Conservation (phyloP, 2,329 filamentous ascomycete genomes). For the Alternaria infectoria region DNA sequence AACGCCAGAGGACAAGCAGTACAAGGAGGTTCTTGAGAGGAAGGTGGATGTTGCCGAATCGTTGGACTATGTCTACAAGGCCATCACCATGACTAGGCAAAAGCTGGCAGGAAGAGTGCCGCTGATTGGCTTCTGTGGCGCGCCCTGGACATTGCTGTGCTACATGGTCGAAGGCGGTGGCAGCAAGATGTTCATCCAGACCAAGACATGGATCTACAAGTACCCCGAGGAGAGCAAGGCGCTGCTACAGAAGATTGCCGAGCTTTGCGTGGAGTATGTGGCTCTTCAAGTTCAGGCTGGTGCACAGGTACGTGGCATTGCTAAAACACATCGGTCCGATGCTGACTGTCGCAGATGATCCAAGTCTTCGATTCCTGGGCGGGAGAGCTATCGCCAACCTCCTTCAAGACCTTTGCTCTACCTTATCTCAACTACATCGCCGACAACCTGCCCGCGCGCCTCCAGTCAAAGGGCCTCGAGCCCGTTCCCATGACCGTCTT, state of each 20-base stretch:
- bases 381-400: conserved; percentile 83
- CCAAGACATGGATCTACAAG: conserved; percentile 96
- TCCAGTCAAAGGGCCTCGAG: conserved; percentile 77
- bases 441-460: conserved; percentile 74
- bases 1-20: conserved; percentile 82
- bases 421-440: conserved; percentile 88
- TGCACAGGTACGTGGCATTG: conserved; percentile 68
- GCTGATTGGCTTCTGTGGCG: conserved; percentile 94
- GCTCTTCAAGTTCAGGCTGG: conserved; percentile 91
- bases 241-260: conserved; percentile 87
- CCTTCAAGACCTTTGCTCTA: conserved; percentile 84
- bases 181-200: conserved; percentile 91
- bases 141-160: conserved; percentile 94
- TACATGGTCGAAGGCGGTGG: conserved; percentile 99
- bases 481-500: conserved; percentile 96
- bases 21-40: conserved; percentile 74
- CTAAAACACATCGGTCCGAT: not conserved
- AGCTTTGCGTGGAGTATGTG: conserved; percentile 93
- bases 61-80: conserved; percentile 93
- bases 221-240: conserved; percentile 81
- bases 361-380: conserved; percentile 99
- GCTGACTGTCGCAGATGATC: conserved; percentile 65
- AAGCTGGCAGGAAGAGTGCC: conserved; percentile 90
- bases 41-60: conserved; percentile 84
- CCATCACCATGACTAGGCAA: conserved; percentile 86